Conservation (phyloP, 768 basidiomycete genomes). For the Hemileccinum impolitum region DNA sequence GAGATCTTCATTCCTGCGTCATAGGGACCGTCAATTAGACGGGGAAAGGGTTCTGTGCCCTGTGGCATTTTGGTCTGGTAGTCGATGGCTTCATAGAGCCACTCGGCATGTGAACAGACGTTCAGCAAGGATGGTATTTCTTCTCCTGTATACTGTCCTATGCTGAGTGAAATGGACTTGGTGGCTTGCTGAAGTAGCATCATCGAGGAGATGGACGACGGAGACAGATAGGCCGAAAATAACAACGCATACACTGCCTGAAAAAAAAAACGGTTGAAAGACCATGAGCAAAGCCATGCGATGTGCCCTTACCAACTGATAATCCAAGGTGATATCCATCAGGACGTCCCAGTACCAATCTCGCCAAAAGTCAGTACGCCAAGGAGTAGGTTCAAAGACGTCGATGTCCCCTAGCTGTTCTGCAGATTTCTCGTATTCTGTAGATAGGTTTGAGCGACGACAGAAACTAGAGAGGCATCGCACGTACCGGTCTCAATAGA, state of each 20-base stretch:
- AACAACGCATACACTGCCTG: slow-evolving; percentile 27
- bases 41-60: slow-evolving; percentile 22
- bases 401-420: slow-evolving; percentile 29
- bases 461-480: not conserved
- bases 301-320: slow-evolving; percentile 31
- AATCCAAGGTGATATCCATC: slow-evolving; percentile 27
- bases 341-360: slow-evolving; percentile 38
- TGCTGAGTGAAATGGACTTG: slow-evolving; percentile 14
- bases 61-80: slow-evolving; percentile 14
- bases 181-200: slow-evolving; percentile 35
- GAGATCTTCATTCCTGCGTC: slow-evolving; percentile 26
- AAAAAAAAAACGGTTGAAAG: not conserved
- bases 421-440: slow-evolving; percentile 38
- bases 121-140: slow-evolving; percentile 8
- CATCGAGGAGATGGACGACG: slow-evolving; percentile 32
- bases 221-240: slow-evolving; percentile 18
- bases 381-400: slow-evolving; percentile 27
- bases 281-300: not conserved
- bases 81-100: slow-evolving; percentile 21
- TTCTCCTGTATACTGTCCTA: slow-evolving; percentile 6
- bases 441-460: not conserved
- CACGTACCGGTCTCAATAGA: slow-evolving; percentile 32
- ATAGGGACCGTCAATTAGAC: not conserved
- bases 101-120: slow-evolving; percentile 15
- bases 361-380: slow-evolving; percentile 9